A percentile compares a stretch with the other conserved stretches of the same genome.
These are phyloP conservation scores for Penicillium sp. DNA, from an alignment of 2,329 filamentous ascomycete genomes.

Conservation along the genomic window DNA sequence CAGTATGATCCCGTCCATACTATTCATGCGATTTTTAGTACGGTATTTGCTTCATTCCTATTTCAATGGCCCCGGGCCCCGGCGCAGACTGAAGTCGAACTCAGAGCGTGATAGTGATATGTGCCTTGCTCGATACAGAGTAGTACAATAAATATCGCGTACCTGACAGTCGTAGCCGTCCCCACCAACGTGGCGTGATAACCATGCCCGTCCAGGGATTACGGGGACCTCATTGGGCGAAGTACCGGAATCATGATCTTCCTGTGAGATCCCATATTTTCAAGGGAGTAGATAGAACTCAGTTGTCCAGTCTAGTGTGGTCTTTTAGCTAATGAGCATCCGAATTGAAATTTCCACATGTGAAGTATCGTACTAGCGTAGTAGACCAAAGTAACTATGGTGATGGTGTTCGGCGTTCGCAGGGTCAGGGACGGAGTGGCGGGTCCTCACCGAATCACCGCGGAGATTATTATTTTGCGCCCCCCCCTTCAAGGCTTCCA, in stretches of 20 bases:
- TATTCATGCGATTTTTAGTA: too few relatives aligned
- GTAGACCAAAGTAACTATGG: too few relatives aligned
- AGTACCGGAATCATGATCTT: neutral
- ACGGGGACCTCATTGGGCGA: neutral
- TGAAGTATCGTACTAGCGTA: neutral
- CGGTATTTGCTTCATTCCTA: too few relatives aligned
- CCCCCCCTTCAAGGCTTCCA: constrained; percentile 8
- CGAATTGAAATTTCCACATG: neutral
- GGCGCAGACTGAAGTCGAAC: too few relatives aligned
- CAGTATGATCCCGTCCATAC: too few relatives aligned
- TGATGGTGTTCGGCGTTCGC: too few relatives aligned
- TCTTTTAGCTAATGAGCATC: too few relatives aligned
- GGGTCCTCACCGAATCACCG: constrained; percentile 27
- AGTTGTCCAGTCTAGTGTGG: neutral
- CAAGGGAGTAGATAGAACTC: neutral
- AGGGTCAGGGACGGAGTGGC: constrained; percentile 9
- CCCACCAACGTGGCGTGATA: constrained; percentile 18
- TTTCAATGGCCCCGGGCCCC: too few relatives aligned
- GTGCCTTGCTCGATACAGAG: too few relatives aligned
- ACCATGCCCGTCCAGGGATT: neutral
- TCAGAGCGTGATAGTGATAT: too few relatives aligned
- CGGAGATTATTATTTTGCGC: constrained; percentile 27
- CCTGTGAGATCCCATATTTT: neutral
- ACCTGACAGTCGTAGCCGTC: too few relatives aligned
- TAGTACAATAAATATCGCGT: too few relatives aligned